A percentile compares a stretch with the other conserved stretches of the same genome.
phyloP scores from a whole-genome alignment of 2,329 filamentous ascomycete species.

The Diaporthe ampelina region DNA sequence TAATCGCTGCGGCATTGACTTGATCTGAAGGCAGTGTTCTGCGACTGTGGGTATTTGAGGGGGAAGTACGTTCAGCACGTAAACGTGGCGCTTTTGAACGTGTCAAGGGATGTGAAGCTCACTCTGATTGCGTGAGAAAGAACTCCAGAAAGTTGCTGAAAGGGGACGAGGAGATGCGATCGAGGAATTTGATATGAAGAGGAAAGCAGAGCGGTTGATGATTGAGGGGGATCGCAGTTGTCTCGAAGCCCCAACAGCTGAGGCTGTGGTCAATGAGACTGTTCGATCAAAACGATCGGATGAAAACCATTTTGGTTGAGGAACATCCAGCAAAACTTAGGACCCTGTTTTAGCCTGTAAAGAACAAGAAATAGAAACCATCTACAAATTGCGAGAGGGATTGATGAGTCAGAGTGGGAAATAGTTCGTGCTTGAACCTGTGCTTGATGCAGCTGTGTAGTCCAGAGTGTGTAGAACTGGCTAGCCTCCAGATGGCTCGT shows the following conservation, averaged over 20 bases:
- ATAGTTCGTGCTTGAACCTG: no score
- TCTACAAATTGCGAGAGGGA: no score
- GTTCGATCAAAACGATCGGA: neutral
- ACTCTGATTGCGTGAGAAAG: neutral
- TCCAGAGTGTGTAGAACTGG: no score
- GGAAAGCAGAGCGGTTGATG: neutral
- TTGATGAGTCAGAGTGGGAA: no score
- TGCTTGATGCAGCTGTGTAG: no score
- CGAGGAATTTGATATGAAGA: neutral
- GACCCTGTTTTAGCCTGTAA: no score
- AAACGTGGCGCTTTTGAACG: neutral
- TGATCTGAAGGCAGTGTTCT: neutral
- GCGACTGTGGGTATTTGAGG: no score
- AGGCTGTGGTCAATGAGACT: no score
- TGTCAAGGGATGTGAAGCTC: neutral
- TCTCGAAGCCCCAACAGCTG: neutral
- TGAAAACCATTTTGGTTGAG: no score
- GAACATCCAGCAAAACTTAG: neutral
- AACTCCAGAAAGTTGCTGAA: fast-evolving
- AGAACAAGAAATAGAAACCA: no score
- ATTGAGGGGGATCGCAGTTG: no score
- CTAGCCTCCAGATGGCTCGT: no score
- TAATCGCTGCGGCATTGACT: neutral
- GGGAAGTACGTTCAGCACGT: neutral
- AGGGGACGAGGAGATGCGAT: neutral